Conservation (phyloP, 345 rosid species). For the Isatis tinctoria region DNA sequence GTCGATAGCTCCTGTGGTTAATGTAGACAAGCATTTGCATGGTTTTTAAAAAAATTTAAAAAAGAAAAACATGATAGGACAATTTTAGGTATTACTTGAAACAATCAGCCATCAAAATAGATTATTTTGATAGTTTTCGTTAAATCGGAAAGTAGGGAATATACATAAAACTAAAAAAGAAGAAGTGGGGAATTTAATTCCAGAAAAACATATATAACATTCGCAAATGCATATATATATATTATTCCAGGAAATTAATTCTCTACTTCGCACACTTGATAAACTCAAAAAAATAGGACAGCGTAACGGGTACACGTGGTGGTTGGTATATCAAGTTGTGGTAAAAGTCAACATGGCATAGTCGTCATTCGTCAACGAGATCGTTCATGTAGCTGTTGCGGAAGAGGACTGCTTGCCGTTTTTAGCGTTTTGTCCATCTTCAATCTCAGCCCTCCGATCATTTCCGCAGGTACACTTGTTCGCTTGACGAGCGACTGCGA, state of each 20-base stretch:
- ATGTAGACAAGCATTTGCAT: too few species aligned
- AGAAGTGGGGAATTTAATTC: slow-evolving; percentile 13
- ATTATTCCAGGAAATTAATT: not conserved
- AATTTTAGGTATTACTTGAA: too few species aligned
- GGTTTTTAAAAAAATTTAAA: too few species aligned
- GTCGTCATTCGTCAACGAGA: slow-evolving; percentile 18
- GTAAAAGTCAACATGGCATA: slow-evolving; percentile 25
- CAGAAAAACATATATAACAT: slow-evolving; percentile 22
- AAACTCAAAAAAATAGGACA: slow-evolving; percentile 33
- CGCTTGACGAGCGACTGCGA: slow-evolving; percentile 10
- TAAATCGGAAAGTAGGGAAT: slow-evolving; percentile 31
- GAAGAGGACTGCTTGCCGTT: slow-evolving; percentile 32
- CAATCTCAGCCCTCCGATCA: slow-evolving; percentile 27
- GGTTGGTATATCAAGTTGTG: slow-evolving; percentile 27
- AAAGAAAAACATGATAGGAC: too few species aligned
- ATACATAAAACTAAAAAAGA: slow-evolving; percentile 30
- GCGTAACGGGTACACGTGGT: slow-evolving; percentile 26
- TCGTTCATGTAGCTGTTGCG: slow-evolving; percentile 13
- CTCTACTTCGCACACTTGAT: slow-evolving; percentile 33
- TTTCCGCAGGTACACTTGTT: slow-evolving; percentile 32
- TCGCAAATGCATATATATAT: slow-evolving; percentile 23
- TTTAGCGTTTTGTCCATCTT: slow-evolving; percentile 12
- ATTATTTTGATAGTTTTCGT: slow-evolving; percentile 3
- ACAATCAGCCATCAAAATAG: too few species aligned
- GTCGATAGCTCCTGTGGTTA: too few species aligned